Evolutionary conservation across 2,329 filamentous ascomycete genomes (phyloP), one percentile per base, ranked within the genome.

Genomic region (Colletotrichum graminicola): DNA sequence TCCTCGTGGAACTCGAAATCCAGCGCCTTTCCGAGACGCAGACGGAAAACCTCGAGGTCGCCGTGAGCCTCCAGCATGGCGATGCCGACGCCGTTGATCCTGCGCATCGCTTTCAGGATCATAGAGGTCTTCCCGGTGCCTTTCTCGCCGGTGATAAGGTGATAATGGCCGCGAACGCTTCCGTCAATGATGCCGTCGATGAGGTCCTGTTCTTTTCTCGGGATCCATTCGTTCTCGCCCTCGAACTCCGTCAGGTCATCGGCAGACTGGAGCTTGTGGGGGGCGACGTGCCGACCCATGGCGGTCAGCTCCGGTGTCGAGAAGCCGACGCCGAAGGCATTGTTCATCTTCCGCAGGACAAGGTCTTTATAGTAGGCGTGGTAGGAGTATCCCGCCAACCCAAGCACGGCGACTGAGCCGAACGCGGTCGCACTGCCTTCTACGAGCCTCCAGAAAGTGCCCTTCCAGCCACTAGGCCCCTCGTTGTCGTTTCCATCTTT

Each of bases 71-170:
- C 91, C 75, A 92, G 88, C 88, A 93, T 91, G 39, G 91, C 88
- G 60, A 90, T 87, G n/a, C 90, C 88, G 67, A 91, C 87, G 21
- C 90, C 91, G 72, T 91, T 85, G 66, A 90, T 86, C 77, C 91
- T 91, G 54, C 86, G 85, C 90, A 93, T 93, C 21, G 89, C 89
- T 76, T 92, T 89, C 43, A 93, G 86, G 11, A 93, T 81, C 91
- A 93, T 93, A 29, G 89, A 91, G 1, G 89, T 91, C 81, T 93
- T 93, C 2, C 91, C 91, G 0, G 90, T 92, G 1, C 91, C 91
- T 77, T 93, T 93, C 77, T 92, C 91, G 62, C 91, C 91, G 6
- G 92, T 86, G 5, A 93, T 82, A 3, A 93, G 82, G 78, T 91
- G 90, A 76, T 93, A 93, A 74, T 90, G 89, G 36, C 91, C 91